Evolutionary conservation across 2,329 filamentous ascomycete genomes (phyloP).

Genomic region (Podosphaera fusca): DNA sequence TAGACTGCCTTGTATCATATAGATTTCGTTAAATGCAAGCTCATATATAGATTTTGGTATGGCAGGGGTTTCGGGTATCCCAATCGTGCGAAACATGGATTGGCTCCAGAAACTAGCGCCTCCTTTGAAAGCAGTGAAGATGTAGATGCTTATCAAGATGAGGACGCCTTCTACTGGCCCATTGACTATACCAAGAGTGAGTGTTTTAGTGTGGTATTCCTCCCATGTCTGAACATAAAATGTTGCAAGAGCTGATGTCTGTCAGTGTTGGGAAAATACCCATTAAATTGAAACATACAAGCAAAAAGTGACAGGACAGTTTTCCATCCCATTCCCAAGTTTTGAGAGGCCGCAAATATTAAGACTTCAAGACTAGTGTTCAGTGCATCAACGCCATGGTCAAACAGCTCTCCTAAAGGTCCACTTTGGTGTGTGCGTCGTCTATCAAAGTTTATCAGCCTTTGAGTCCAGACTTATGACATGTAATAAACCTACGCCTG

Average conservation of each 20-base stretch:
- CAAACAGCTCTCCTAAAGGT: conserved; percentile 85
- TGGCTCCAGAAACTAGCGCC: conserved; percentile 87
- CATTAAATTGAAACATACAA: conserved; percentile 26
- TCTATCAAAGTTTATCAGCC: conserved; percentile 20
- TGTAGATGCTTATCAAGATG: conserved; percentile 60
- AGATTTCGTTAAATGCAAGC: conserved; percentile 77
- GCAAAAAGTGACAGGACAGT: conserved; percentile 68
- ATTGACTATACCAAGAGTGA: conserved; percentile 78
- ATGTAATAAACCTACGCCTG: conserved; percentile 45
- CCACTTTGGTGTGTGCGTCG: conserved; percentile 80
- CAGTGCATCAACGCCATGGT: conserved; percentile 89
- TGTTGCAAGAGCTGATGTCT: conserved; percentile 49
- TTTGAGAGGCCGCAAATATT: conserved; percentile 78
- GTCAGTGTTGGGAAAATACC: conserved; percentile 3
- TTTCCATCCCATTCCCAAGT: conserved; percentile 79
- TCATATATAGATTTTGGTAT: conserved; percentile 54
- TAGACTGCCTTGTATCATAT: conserved; percentile 63
- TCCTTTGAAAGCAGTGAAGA: conserved; percentile 61
- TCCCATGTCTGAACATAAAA: conserved; percentile 99
- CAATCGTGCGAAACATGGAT: conserved; percentile 54
- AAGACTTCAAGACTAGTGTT: conserved; percentile 90
- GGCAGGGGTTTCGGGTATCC: conserved; percentile 33
- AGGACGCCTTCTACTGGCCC: conserved; percentile 89
- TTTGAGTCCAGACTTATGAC: background rate
- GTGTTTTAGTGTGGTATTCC: conserved; percentile 91